A percentile compares a stretch with the other conserved stretches of the same genome.
These are phyloP conservation scores for Penicillium sp. DNA, from an alignment of 2,329 filamentous ascomycete species.

Conservation along the genomic window DNA sequence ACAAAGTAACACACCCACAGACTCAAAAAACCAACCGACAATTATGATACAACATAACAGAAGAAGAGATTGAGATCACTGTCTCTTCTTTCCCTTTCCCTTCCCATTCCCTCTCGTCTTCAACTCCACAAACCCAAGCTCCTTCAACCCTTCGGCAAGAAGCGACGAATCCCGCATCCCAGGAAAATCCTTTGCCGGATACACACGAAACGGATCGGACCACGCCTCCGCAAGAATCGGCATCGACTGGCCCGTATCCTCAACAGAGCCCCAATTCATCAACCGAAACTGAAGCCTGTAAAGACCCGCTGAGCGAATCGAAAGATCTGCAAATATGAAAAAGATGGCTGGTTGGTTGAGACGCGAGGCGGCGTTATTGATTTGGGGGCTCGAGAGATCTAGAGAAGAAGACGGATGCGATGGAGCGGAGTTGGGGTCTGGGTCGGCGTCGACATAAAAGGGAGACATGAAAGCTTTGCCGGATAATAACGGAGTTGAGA, in stretches of 20 bases:
- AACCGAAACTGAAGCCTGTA: conserved; percentile 49
- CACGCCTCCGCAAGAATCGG: conserved; percentile 42
- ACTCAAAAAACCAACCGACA: neutral
- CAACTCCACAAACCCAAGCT: conserved; percentile 43
- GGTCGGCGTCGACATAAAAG: conserved; percentile 44
- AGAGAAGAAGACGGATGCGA: conserved; percentile 33
- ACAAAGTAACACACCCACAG: too few species aligned
- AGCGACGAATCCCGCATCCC: conserved; percentile 44
- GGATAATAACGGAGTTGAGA: conserved; percentile 35
- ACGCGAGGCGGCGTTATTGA: conserved; percentile 16
- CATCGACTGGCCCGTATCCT: conserved; percentile 37
- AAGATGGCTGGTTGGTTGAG: conserved; percentile 41
- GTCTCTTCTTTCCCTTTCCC: conserved; percentile 34
- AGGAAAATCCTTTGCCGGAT: conserved; percentile 46
- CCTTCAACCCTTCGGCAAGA: conserved; percentile 41
- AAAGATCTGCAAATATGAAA: conserved; percentile 51
- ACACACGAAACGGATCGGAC: conserved; percentile 45
- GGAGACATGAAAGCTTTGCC: conserved; percentile 45
- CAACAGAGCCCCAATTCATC: conserved; percentile 42
- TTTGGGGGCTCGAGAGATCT: conserved; percentile 2
- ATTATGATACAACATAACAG: neutral
- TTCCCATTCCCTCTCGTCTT: conserved; percentile 41
- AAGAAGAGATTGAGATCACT: conserved; percentile 5
- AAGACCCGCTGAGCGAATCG: conserved; percentile 45
- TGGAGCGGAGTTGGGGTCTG: conserved; percentile 44